Evolutionary conservation across 2,329 filamentous ascomycete genomes (phyloP).

Genomic region (Domatiomyces globalis): DNA sequence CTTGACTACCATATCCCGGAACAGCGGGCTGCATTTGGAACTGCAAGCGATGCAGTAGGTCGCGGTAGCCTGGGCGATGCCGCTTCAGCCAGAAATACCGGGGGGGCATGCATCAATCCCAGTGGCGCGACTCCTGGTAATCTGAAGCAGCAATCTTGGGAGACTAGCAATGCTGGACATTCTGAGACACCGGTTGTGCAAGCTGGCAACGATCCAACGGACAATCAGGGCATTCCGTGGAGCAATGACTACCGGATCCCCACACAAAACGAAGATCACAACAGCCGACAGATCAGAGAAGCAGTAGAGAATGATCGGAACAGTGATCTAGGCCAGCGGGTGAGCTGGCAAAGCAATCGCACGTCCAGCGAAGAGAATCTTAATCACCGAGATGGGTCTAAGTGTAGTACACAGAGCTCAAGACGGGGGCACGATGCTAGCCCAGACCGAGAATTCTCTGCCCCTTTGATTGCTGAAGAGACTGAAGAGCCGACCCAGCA

Average conservation of each 20-base stretch:
- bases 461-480: background rate
- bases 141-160: background rate
- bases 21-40: background rate
- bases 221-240: background rate
- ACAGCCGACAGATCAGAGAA: conserved; percentile 1
- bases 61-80: conserved; percentile 2
- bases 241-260: conserved; percentile 2
- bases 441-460: background rate
- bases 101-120: background rate
- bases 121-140: background rate
- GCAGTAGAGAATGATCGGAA: background rate
- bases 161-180: background rate
- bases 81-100: conserved; percentile 5
- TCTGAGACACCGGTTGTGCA: background rate
- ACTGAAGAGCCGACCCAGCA: background rate
- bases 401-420: background rate
- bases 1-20: conserved; percentile 12
- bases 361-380: background rate
- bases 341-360: background rate
- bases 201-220: background rate
- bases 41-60: background rate
- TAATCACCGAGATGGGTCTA: background rate
- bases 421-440: background rate
- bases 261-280: conserved; percentile 1
- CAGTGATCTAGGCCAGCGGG: background rate